Conservation (phyloP, 768 basidiomycete species). For the Trametes sanguinea region DNA sequence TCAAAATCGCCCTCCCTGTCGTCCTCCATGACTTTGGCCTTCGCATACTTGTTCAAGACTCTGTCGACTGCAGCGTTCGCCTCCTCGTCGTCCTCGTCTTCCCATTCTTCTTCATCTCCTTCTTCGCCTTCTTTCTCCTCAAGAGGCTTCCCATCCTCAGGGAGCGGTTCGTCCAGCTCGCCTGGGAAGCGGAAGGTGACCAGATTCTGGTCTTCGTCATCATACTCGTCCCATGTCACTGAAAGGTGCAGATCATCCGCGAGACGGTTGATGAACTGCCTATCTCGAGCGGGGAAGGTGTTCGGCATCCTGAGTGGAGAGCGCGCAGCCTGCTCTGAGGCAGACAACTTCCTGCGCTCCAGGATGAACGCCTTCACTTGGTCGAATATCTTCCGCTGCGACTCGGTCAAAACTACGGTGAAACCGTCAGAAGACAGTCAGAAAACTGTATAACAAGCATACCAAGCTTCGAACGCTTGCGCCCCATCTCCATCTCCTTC, state of each 20-base stretch:
- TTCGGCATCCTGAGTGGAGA: constrained; percentile 70
- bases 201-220: constrained; percentile 78
- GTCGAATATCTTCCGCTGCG: constrained; percentile 79
- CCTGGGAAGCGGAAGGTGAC: constrained; percentile 67
- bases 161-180: constrained; percentile 37
- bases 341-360: constrained; percentile 39
- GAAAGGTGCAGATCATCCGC: constrained; percentile 76
- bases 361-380: constrained; percentile 76
- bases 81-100: constrained; percentile 71
- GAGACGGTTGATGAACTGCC: constrained; percentile 75
- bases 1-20: constrained; percentile 78
- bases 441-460: constrained; percentile 19
- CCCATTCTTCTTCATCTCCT: constrained; percentile 50
- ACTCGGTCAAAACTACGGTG: constrained; percentile 62
- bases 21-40: constrained; percentile 74
- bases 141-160: constrained; percentile 39
- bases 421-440: not conserved
- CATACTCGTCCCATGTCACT: constrained; percentile 92
- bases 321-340: constrained; percentile 16
- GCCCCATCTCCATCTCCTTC: constrained; percentile 63
- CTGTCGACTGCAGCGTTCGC: constrained; percentile 72
- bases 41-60: constrained; percentile 85
- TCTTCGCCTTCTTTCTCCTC: constrained; percentile 47
- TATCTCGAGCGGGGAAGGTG: constrained; percentile 76
- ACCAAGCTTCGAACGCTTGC: constrained; percentile 67